Evolutionary conservation across 345 rosid species (phyloP), one percentile per base, ranked within the genome.

Genomic region (Gossypium raimondii): DNA sequence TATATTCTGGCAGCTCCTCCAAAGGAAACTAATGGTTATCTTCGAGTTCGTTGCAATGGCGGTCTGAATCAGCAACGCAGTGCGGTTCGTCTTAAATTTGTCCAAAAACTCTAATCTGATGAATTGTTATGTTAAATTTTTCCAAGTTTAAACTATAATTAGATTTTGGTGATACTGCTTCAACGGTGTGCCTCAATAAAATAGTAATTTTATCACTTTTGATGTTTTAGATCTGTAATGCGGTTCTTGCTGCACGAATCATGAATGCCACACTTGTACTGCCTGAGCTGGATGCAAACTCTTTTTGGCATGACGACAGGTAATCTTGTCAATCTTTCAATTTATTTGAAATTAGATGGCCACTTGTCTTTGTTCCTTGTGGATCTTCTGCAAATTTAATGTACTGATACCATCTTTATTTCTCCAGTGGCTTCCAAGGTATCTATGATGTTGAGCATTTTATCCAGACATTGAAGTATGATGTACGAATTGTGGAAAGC

Each of bases 251-350:
- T 85, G 99, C 99, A 20, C 85, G 99, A 77, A 93, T 96, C 82
- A 89, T 96, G 99, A 96, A 96, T 85, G 98, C 99, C 68, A 93
- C 98, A 2, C 99, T 96, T 69, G 97, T 96, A 80, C 79, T 96
- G 66, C 99, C 99, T 50, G 99, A 93, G 84, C 80, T 93, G 83
- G 97, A 96, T 78, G 97, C 98, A 68, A 96, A 96, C 88, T 92
- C 98, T 74, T 96, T 92, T 82, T 96, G 99, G 99, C 99, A 86
- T 74, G 99, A 96, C 80, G 97, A 90, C 81, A 96, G 95, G 98
- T 96, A 88, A n/a, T 71, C 59, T 48, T 79, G 41, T 50, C 51
- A 9, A n/a, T 55, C 47, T 20, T 52, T 2, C 6, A 38, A 12
- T 41, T 53, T 41, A 6, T 34, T 58, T 43, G 41, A 41, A 57